Base-by-base conservation (phyloP, 106 monocot species). In the Dendrobium huoshanense region DNA sequence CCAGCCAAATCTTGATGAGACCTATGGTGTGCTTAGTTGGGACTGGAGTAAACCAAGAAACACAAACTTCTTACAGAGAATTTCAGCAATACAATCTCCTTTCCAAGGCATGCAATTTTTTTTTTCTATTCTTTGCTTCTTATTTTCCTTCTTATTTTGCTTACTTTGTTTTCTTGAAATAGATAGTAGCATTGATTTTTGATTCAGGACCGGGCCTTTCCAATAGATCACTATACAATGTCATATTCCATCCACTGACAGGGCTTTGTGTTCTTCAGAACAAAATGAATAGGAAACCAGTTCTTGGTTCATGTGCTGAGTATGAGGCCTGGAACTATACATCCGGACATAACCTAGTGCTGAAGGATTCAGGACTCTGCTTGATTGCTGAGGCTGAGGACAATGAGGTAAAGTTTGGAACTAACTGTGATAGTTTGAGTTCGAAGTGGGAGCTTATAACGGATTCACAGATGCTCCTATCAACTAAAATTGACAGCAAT, bases 381-480 rank as follows among this genome's bases (percentile, higher is more conserved):
- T 58, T 96, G 72, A 77, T 80, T 77, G 86, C 84, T 13, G 75
- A 82, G 43, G 87, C 70, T 3, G 44, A 65, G 2, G 87, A 89
- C 19, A 55, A 87, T 43, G 45, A 81, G 8, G 93, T 61, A 19
- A 79, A 58, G 44, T 49, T 96, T 67, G 88, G 85, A 11, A 45
- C 68, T 5, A 2, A 33, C 20, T 91, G 95, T 80, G 76, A 68
- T 2, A 25, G 54, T 40, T 77, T 88, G 19, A 67, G 37, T 42
- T 80, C 93, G 24, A 82, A 85, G 44, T 96, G 93, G 93, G 80
- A 85, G 49, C 78, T 84, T 43, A 84, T 91, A 43, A 89, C 95
- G 1, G 88, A 87, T 67, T 96, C 95, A 15, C 87, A 79, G 33
- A 91, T 96, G 93, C 93, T 93, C 25, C 25, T 96, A 41, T 79